These are phyloP conservation scores for Apophysomyces elegans DNA, from an alignment of 371 early-diverging fungal genomes.

Conservation along the genomic window DNA sequence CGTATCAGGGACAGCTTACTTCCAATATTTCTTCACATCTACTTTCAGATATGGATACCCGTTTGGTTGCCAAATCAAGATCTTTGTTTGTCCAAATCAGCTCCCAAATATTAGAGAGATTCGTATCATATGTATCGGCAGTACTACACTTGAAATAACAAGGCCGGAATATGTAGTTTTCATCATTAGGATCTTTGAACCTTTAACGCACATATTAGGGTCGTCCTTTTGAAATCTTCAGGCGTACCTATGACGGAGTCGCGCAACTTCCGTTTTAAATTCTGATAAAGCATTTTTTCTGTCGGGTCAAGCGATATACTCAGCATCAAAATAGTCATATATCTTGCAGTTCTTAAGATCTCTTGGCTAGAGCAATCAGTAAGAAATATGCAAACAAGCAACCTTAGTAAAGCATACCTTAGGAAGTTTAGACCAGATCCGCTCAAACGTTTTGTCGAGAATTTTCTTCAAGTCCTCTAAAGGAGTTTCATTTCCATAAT, in stretches of 20 bases:
- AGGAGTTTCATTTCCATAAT: slow-evolving; percentile 90
- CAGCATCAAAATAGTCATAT: slow-evolving; percentile 91
- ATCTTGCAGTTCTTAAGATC: slow-evolving; percentile 81
- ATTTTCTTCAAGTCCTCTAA: slow-evolving; percentile 79
- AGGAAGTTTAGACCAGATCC: slow-evolving; percentile 87
- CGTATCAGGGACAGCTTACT: slow-evolving; percentile 25
- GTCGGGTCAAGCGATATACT: slow-evolving; percentile 90
- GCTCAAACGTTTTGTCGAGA: slow-evolving; percentile 79
- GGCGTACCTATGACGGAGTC: slow-evolving; percentile 70
- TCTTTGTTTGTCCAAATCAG: slow-evolving; percentile 93
- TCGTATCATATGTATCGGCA: slow-evolving; percentile 94
- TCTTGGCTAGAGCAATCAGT: slow-evolving; percentile 60
- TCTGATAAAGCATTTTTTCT: slow-evolving; percentile 78
- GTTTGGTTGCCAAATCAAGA: slow-evolving; percentile 96
- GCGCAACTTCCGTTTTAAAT: slow-evolving; percentile 76
- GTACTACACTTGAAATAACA: slow-evolving; percentile 92
- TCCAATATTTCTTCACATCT: slow-evolving; percentile 97
- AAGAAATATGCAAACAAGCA: background rate
- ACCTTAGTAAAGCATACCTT: slow-evolving; percentile 56
- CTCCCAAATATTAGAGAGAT: slow-evolving; percentile 92
- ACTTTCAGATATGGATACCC: slow-evolving; percentile 95
- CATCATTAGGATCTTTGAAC: slow-evolving; percentile 71
- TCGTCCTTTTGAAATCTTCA: background rate
- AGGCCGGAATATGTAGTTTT: slow-evolving; percentile 85
- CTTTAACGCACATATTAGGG: slow-evolving; percentile 26